Evolutionary conservation across 2,329 filamentous ascomycete species (phyloP).

Genomic region (Talaromyces sp.): DNA sequence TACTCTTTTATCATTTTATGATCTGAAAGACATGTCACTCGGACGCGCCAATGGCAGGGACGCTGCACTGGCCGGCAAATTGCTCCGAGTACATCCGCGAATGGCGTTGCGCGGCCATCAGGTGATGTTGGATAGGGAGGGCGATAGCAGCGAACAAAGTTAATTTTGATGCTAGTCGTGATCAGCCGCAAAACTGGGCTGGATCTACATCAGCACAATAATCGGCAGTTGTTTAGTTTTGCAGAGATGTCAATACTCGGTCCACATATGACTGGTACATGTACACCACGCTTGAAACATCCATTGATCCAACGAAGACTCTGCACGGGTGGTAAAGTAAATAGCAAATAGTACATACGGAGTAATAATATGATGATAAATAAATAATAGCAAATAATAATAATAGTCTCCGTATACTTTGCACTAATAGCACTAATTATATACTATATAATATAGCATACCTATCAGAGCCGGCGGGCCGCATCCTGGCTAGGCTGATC

Average conservation of each 20-base stretch:
- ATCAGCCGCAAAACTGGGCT: not conserved
- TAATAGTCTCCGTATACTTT: too few relatives aligned
- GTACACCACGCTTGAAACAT: too few relatives aligned
- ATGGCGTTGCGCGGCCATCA: not conserved
- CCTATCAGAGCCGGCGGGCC: not conserved
- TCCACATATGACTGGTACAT: too few relatives aligned
- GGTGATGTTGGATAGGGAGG: not conserved
- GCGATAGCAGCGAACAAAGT: not conserved
- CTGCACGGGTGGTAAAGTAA: not conserved
- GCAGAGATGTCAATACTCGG: too few relatives aligned
- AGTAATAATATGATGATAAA: too few relatives aligned
- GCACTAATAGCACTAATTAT: too few relatives aligned
- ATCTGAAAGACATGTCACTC: not conserved
- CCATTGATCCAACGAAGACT: not conserved
- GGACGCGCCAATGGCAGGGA: not conserved
- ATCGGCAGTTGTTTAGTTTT: not conserved
- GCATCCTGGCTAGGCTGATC: not conserved
- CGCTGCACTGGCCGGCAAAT: not conserved
- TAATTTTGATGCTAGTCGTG: not conserved
- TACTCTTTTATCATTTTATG: not conserved
- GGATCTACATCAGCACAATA: not conserved
- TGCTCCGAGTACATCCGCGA: not conserved
- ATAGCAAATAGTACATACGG: not conserved
- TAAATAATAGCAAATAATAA: too few relatives aligned
- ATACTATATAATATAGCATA: too few relatives aligned